A percentile compares a stretch with the other conserved stretches of the same genome.
Conservation (phyloP, 2,329 filamentous ascomycete genomes). For the Tolypocladium pustulatum region DNA sequence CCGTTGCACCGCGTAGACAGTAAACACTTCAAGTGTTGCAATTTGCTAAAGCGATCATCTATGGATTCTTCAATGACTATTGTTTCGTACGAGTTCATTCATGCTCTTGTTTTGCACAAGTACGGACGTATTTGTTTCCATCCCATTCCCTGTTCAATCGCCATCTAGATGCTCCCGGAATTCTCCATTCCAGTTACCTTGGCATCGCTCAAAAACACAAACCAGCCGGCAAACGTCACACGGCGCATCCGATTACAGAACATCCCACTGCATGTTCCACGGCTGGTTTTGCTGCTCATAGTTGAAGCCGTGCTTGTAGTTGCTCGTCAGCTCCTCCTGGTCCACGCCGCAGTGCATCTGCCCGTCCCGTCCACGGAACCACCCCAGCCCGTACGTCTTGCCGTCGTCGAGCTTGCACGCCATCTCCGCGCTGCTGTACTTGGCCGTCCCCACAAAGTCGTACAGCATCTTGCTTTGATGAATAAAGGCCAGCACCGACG, state of each 20-base stretch:
- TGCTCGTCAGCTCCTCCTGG: conserved; percentile 57
- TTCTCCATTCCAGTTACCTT: background rate
- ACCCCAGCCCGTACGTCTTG: conserved; percentile 65
- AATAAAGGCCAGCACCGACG: conserved; percentile 65
- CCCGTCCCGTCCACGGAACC: conserved; percentile 65
- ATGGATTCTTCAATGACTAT: background rate
- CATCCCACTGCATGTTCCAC: conserved; percentile 35
- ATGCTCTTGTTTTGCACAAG: too few species aligned
- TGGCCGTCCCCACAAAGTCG: conserved; percentile 61
- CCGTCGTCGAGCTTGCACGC: conserved; percentile 44
- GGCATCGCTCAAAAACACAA: too few species aligned
- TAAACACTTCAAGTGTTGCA: background rate
- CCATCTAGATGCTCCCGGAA: background rate
- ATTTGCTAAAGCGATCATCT: background rate
- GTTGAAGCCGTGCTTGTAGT: conserved; percentile 54
- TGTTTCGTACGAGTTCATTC: background rate
- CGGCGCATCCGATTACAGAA: conserved; percentile 10
- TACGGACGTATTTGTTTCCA: too few species aligned
- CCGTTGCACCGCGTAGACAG: background rate
- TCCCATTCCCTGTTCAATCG: background rate
- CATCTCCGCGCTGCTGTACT: conserved; percentile 51
- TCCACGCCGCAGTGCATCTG: conserved; percentile 69
- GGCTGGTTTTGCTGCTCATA: conserved; percentile 38
- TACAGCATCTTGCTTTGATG: conserved; percentile 74
- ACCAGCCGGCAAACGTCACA: background rate